Conservation (phyloP, 2,329 filamentous ascomycete species). For the Botrytis squamosa region DNA sequence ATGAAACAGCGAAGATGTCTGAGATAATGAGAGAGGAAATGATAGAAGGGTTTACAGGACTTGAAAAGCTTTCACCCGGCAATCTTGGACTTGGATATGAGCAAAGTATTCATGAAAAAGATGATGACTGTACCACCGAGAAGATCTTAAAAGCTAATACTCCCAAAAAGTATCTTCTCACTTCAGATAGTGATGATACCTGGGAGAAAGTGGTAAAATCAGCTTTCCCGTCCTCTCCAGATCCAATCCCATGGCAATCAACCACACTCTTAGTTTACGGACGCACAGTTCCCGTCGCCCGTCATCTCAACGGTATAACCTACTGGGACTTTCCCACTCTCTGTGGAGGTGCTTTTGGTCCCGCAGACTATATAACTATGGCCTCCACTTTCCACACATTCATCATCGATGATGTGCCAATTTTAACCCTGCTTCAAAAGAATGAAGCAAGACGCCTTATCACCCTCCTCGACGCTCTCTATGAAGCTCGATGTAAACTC, state of each 20-base stretch:
- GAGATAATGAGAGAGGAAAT: slow-evolving; percentile 40
- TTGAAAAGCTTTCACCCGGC: slow-evolving; percentile 18
- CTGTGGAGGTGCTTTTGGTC: slow-evolving; percentile 64
- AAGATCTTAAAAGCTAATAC: slow-evolving; percentile 23
- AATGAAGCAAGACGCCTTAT: slow-evolving; percentile 81
- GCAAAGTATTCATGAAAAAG: not conserved
- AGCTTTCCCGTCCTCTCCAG: slow-evolving; percentile 27
- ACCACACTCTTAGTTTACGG: slow-evolving; percentile 58
- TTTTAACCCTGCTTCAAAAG: slow-evolving; percentile 66
- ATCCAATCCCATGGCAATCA: slow-evolving; percentile 45
- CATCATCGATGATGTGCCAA: slow-evolving; percentile 67
- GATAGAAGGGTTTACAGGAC: slow-evolving; percentile 29
- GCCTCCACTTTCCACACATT: slow-evolving; percentile 78
- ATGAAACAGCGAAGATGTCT: slow-evolving; percentile 32
- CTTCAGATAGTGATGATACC: slow-evolving; percentile 24
- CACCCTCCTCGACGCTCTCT: slow-evolving; percentile 75
- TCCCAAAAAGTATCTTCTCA: slow-evolving; percentile 36
- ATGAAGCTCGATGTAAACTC: slow-evolving; percentile 78
- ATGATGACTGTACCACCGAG: slow-evolving; percentile 15
- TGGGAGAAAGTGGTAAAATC: slow-evolving; percentile 34
- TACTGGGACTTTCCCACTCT: slow-evolving; percentile 68
- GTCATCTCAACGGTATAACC: slow-evolving; percentile 55
- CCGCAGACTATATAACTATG: slow-evolving; percentile 80
- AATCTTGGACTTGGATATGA: slow-evolving; percentile 20
- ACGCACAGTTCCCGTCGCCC: slow-evolving; percentile 58